Evolutionary conservation across 2,329 filamentous ascomycete genomes (phyloP), one percentile per base, ranked within the genome.

Genomic region (Penicillium sp.): DNA sequence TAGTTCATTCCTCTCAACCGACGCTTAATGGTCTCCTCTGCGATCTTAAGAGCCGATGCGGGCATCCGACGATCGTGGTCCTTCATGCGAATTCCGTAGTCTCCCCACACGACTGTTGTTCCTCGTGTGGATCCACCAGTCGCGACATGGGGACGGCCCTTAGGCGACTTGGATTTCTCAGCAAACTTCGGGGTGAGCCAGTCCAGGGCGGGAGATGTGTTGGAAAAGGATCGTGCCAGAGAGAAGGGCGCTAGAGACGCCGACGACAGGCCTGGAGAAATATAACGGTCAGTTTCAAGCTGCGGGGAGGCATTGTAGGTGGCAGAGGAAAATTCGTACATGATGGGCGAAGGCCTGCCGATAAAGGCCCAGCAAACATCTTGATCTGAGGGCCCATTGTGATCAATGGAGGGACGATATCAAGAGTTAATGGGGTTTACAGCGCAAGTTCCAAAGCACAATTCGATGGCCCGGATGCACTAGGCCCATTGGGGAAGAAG

Each of bases 41-140:
- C 95, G 71, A 92, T 88, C 78, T 93, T 93, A 62, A 99, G 84
- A 67, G 96, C 91, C 64, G 86, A 81, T 25, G 95, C 91, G 65
- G 89, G 92, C 73, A 99, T 91, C 70, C 95, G 87, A 57, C 95
- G 90, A 78, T 97, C 90, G 75, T 96, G 91, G 77, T 99, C 95
- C 62, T 83, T 87, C 88, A 99, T 95, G 56, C 95, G 90, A 66
- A 99, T 80, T 9, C 95, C 95, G 73, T 93, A 99, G 75, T 98
- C 93, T 54, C 95, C 95, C 92, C 92, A 98, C 56, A 96, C 87
- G 21, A 99, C 90, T 0, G 93, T 98, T 35, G 95, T 99, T 66
- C 95, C 95, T 74, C 96, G 92, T 35, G 85, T 88, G 54, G 91
- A 96, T 60, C 95, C 95, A 61, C 95, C 95, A 0, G 93, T 99